A percentile compares a stretch with the other conserved stretches of the same genome.
Evolutionary conservation across 768 basidiomycete species (phyloP).

Genomic region (Collybia sp.): DNA sequence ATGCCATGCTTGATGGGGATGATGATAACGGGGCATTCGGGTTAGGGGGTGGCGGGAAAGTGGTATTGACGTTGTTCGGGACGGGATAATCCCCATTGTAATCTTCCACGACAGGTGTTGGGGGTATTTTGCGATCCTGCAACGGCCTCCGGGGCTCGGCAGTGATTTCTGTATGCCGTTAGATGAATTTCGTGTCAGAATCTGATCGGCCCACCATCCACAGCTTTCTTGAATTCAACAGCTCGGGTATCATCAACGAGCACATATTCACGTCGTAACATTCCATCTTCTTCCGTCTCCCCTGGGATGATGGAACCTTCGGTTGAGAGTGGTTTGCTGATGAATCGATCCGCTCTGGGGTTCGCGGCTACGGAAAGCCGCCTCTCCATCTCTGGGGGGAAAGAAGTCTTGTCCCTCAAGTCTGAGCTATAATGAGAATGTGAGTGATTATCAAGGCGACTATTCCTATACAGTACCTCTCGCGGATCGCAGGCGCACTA

Average conservation of each 20-base stretch:
- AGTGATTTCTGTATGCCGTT: conserved; percentile 52
- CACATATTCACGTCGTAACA: conserved; percentile 85
- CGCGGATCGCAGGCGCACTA: no score
- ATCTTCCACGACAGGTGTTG: conserved; percentile 46
- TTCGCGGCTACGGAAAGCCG: conserved; percentile 12
- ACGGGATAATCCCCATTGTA: conserved; percentile 30
- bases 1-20: conserved; percentile 56
- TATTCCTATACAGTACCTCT: no score
- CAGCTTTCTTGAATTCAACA: conserved; percentile 87
- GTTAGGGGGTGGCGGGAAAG: conserved; percentile 69
- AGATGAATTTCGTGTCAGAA: background rate
- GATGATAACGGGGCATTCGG: conserved; percentile 52
- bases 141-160: conserved; percentile 54
- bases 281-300: conserved; percentile 79
- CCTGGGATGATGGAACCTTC: conserved; percentile 73
- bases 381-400: conserved; percentile 16
- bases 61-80: conserved; percentile 34
- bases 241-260: conserved; percentile 87
- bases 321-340: conserved; percentile 35
- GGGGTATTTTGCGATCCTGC: conserved; percentile 48
- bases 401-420: conserved; percentile 15
- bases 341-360: conserved; percentile 11
- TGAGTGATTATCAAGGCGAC: no score
- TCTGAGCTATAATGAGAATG: conserved; percentile 2
- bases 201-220: conserved; percentile 65